Evolutionary conservation across 2,329 filamentous ascomycete genomes (phyloP), one percentile per base, ranked within the genome.

Genomic region (Myotisia sp.): DNA sequence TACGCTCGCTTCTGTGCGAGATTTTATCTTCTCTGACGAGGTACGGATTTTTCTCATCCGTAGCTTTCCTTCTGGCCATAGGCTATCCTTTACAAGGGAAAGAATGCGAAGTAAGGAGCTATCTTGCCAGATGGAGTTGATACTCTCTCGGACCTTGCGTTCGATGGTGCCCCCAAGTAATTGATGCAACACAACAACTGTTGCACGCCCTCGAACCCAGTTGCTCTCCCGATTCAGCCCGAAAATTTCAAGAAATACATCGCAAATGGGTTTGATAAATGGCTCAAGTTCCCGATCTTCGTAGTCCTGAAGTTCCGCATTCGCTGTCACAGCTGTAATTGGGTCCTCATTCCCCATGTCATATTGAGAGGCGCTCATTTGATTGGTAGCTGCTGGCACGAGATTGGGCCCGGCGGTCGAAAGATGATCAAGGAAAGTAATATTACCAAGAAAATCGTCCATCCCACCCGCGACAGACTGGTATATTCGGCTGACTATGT

Each of bases 211-310:
- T 26, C 92, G 80, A 3, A 98, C 73, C 92, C 90, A 98, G 56
- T 92, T 95, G 58, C 92, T 94, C 26, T 87, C 86, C 40, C 79
- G 77, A 55, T 94, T 92, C 24, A 98, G 70, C 51, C 93, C 86
- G 51, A 98, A 98, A 0, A 85, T 74, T 53, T 98, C 90, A 10
- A 98, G 71, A 59, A 98, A 98, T 40, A 98, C 77, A 55, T 98
- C 90, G 57, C 86, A 94, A 41, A 98, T 94, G 3, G 90, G 92
- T 54, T 94, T 98, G 48, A 98, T 90, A 50, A 98, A 95, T 1
- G 90, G 90, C 51, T 92, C 85, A 2, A 85, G 17, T 47, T 93
- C 84, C 48, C 76, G 78, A 51, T 82, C 78, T 57, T 95, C 87
- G 49, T 92, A 95, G 0, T 87, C 87, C 38, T 86, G 82, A 31